phyloP scores from a whole-genome alignment of 495 filamentous ascomycete genomes.

The Penicillium paradoxum region DNA sequence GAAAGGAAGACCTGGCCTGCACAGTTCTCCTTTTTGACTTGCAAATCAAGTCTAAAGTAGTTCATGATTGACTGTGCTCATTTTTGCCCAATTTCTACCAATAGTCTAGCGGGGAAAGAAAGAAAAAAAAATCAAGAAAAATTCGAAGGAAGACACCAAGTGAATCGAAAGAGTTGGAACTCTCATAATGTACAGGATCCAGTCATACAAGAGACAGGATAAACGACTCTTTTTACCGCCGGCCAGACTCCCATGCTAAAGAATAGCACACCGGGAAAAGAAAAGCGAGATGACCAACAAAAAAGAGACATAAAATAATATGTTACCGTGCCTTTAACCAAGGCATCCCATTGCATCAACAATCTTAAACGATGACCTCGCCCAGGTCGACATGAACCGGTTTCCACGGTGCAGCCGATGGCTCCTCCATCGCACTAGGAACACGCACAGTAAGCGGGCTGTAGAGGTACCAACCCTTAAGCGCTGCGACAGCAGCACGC shows the following conservation, averaged over 20 bases:
- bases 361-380: conserved; percentile 70
- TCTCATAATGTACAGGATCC: conserved; percentile 45
- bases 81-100: conserved; percentile 14
- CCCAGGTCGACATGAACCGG: conserved; percentile 85
- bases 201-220: conserved; percentile 30
- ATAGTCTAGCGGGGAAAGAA: conserved; percentile 5
- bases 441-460: conserved; percentile 66
- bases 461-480: conserved; percentile 96
- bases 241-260: conserved; percentile 28
- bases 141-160: conserved; percentile 29
- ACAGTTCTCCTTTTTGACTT: no score
- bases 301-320: conserved; percentile 24
- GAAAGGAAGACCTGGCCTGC: no score
- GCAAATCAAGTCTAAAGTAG: no score
- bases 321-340: conserved; percentile 18
- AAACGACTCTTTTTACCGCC: conserved; percentile 21
- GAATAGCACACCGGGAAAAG: conserved; percentile 22
- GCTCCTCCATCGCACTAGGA: conserved; percentile 74
- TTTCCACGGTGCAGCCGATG: conserved; percentile 62
- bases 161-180: conserved; percentile 33
- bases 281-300: conserved; percentile 22
- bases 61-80: no score
- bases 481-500: conserved; percentile 71
- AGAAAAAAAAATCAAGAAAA: conserved; percentile 16
- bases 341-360: conserved; percentile 7